phyloP scores from a whole-genome alignment of 2,329 filamentous ascomycete genomes.

The Corinectria fuckeliana region DNA sequence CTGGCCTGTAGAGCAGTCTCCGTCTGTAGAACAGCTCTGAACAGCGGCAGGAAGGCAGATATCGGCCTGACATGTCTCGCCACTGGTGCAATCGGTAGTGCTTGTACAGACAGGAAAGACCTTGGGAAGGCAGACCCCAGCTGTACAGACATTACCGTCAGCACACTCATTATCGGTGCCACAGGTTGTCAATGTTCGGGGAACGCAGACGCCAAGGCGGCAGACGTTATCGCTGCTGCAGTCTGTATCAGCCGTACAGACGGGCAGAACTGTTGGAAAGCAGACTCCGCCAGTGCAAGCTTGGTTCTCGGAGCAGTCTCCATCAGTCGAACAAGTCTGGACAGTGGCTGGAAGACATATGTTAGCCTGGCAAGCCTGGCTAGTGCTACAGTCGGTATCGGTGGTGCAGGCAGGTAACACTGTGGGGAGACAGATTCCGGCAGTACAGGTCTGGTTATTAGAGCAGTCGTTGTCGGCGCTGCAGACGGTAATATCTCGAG shows the following conservation, averaged over 20 bases:
- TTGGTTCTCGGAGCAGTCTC: neutral
- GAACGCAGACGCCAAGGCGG: slow-evolving; percentile 3
- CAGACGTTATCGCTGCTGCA: neutral
- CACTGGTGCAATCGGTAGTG: neutral
- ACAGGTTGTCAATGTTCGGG: neutral
- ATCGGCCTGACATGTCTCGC: neutral
- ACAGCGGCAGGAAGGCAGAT: neutral
- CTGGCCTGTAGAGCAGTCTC: neutral
- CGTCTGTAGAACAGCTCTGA: neutral
- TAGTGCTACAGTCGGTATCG: neutral
- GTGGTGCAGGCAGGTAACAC: slow-evolving; percentile 3
- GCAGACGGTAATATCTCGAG: neutral
- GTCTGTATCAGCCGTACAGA: neutral
- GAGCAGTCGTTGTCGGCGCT: neutral
- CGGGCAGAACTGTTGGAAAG: neutral
- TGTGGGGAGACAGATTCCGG: slow-evolving; percentile 1
- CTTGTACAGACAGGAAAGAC: neutral
- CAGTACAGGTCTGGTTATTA: neutral
- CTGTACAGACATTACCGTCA: neutral
- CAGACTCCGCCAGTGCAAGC: neutral
- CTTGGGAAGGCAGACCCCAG: neutral
- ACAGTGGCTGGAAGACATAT: neutral
- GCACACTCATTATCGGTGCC: neutral
- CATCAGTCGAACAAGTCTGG: neutral
- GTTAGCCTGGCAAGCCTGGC: neutral